Base-by-base conservation (phyloP, 2,329 filamentous ascomycete genomes). In the Berkeleyomyces rouxiae region DNA sequence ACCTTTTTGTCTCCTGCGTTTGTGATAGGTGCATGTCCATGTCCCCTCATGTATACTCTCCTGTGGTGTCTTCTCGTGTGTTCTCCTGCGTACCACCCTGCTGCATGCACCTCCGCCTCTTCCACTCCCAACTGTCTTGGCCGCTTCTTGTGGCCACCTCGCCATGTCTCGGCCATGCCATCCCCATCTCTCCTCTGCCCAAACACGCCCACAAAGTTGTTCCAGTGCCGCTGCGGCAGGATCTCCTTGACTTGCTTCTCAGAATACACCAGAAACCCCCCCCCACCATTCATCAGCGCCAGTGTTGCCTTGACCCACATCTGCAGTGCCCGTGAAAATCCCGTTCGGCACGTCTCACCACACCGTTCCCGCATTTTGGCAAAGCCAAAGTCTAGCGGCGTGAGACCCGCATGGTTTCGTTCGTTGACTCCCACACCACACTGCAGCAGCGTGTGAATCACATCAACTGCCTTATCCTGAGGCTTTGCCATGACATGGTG, bases 401-500 rank as follows among this genome's bases (percentile, higher is more conserved):
- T 64, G 33, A 61, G 43, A 10, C 63, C 63, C 13, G 44, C 51
- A 16, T 47, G 23, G 53, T 64, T 64, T 11, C 7, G 44, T 13
- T 36, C 43, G 39, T 61, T 61, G 36, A 49, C 42, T 4, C 16
- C 23, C 5, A 42, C 40, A 2, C 53, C 44, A 36, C 40, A 39
- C 37, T 44, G 39, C 10, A 64, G 51, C 13, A 64, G 51, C 42
- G 42, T 31, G 6, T 58, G 46, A 36, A 64, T 16, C 7, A 61
- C 49, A 7, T 59, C 10, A 10, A 46, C 23, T 36, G 59, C 37
- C 23, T 16, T 58, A 23, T 53, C 10, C 4, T n/a, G 57, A 11
- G 63, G 63, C 5, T 13, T 40, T 5, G 42, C 53, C 63, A 62
- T 62, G 51, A 51, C 61, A 31, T 62, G 61, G 39, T 62, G 61